These are phyloP conservation scores for Cinnamomum chago DNA, from an alignment of 164 flowering plant species.

Conservation along the genomic window DNA sequence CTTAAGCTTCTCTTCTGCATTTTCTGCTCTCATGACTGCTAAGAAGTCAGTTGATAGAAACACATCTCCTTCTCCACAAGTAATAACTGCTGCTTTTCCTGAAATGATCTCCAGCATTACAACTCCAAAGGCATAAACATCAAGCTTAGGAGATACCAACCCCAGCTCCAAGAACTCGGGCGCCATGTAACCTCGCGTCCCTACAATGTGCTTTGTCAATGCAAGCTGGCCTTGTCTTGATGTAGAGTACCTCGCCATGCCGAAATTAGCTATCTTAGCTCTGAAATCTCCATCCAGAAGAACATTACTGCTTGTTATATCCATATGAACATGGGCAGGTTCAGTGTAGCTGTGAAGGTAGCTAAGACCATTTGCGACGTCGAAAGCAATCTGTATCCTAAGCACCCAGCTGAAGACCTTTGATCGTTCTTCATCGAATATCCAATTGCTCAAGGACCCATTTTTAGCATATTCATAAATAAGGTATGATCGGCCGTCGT, in stretches of 20 bases:
- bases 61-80: conserved; percentile 1
- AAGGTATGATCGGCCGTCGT: conserved; percentile 36
- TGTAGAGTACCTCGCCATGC: conserved; percentile 36
- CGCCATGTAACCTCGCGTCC: conserved; percentile 58
- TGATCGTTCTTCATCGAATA: conserved; percentile 11
- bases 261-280: conserved; percentile 64
- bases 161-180: conserved; percentile 59
- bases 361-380: conserved; percentile 63
- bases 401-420: conserved; percentile 32
- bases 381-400: conserved; percentile 57
- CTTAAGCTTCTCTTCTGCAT: conserved; percentile 26
- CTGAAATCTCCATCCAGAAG: conserved; percentile 40
- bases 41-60: conserved; percentile 5
- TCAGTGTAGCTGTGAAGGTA: conserved; percentile 59
- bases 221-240: conserved; percentile 5
- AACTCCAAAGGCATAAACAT: conserved; percentile 74
- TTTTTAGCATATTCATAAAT: conserved; percentile 57
- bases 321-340: conserved; percentile 53
- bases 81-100: conserved; percentile 35
- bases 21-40: conserved; percentile 16
- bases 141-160: conserved; percentile 41
- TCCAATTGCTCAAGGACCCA: conserved; percentile 59
- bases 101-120: conserved; percentile 59
- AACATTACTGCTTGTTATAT: conserved; percentile 50
- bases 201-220: conserved; percentile 22